phyloP scores from a whole-genome alignment of 805 yeast species.

The Candida coleopterorum region DNA sequence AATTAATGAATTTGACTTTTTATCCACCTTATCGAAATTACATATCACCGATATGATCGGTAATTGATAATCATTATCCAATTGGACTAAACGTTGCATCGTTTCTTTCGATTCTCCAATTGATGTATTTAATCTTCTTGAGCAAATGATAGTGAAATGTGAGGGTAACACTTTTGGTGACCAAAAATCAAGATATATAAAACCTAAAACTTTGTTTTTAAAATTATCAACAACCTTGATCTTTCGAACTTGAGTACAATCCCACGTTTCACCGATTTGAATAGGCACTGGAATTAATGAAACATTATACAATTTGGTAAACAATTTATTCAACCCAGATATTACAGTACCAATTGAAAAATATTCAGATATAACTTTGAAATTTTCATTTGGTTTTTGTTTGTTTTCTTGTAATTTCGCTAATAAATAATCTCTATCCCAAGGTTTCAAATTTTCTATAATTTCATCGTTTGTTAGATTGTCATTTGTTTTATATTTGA shows the following conservation, averaged over 20 bases:
- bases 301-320: slow-evolving; percentile 71
- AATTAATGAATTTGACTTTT: slow-evolving; percentile 14
- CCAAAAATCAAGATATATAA: slow-evolving; percentile 84
- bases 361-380: slow-evolving; percentile 56
- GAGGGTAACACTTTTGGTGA: slow-evolving; percentile 81
- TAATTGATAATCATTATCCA: slow-evolving; percentile 58
- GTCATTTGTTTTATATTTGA: slow-evolving; percentile 22
- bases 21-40: slow-evolving; percentile 47
- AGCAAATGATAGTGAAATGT: slow-evolving; percentile 92
- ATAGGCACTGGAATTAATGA: slow-evolving; percentile 63
- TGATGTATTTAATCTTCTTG: slow-evolving; percentile 66
- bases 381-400: slow-evolving; percentile 20
- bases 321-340: slow-evolving; percentile 72
- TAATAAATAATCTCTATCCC: slow-evolving; percentile 80
- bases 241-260: slow-evolving; percentile 69
- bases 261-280: slow-evolving; percentile 80
- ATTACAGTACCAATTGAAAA: slow-evolving; percentile 84
- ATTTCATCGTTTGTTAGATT: slow-evolving; percentile 17
- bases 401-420: slow-evolving; percentile 15
- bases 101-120: slow-evolving; percentile 23
- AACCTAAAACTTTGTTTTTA: slow-evolving; percentile 59
- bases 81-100: slow-evolving; percentile 24
- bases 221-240: slow-evolving; percentile 58
- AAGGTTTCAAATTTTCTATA: slow-evolving; percentile 58
- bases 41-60: slow-evolving; percentile 91